Evolutionary conservation across 164 flowering plant species (phyloP).

Genomic region (Macadamia integrifolia): DNA sequence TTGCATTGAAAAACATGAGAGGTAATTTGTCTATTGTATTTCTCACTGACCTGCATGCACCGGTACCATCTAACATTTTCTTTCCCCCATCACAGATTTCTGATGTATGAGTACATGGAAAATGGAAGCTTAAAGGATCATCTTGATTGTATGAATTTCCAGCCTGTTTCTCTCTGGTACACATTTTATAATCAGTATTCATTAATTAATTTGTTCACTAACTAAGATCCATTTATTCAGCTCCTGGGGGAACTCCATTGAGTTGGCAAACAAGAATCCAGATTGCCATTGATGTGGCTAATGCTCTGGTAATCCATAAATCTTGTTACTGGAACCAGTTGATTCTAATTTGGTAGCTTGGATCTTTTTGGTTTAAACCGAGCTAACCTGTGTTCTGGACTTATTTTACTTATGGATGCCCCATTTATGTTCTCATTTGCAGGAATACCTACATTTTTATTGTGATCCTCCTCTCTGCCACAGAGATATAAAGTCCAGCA

Average conservation of each 20-base stretch:
- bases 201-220: background rate
- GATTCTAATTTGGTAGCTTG: background rate
- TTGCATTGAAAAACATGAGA: slow-evolving; percentile 66
- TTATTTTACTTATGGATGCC: slow-evolving; percentile 1
- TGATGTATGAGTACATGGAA: slow-evolving; percentile 88
- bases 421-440: slow-evolving; percentile 22
- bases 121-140: slow-evolving; percentile 96
- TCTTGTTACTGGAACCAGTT: slow-evolving; percentile 1
- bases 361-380: background rate
- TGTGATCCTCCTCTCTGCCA: slow-evolving; percentile 98
- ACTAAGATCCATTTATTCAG: slow-evolving; percentile 31
- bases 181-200: background rate
- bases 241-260: slow-evolving; percentile 54
- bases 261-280: slow-evolving; percentile 84
- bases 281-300: slow-evolving; percentile 94
- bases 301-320: slow-evolving; percentile 73
- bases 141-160: slow-evolving; percentile 61
- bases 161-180: slow-evolving; percentile 2
- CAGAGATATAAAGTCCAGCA: slow-evolving; percentile 97
- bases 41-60: background rate
- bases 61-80: background rate
- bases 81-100: slow-evolving; percentile 55
- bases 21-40: slow-evolving; percentile 33
- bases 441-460: slow-evolving; percentile 98
- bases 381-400: background rate